Base-by-base conservation (phyloP, 306 rosid genomes). In the Vigna mungo region DNA sequence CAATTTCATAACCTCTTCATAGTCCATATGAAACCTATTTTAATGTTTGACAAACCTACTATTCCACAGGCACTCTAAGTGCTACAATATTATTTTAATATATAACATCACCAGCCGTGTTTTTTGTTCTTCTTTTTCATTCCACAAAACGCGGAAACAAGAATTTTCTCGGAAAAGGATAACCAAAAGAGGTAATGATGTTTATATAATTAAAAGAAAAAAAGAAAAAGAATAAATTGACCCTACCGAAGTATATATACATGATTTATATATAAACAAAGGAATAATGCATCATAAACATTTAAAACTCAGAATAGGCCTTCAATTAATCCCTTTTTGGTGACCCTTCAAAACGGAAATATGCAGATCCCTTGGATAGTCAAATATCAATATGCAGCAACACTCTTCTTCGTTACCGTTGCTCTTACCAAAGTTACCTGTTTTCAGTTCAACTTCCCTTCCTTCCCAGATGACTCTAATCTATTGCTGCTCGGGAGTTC, bases 401-500 rank as follows among this genome's bases (percentile, higher is more conserved):
- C 47, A 30, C 65, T 83, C 64, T 74, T 83, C 53, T 74, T 83
- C 47, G 46, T 16, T 43, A 16, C 51, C 44, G 9, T 37, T 58
- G 1, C 72, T 78, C 72, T 80, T 1, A 47, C 53, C 44, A 67
- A 80, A 62, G 85, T 77, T 48, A n/a, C 13, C 25, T 54, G 74
- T 39, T 68, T 80, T 0, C 6, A 44, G 17, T 86, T 86, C 85
- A 69, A 80, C 44, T 86, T 80, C 55, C n/a, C 83, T 5, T 55
- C 4, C 21, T 86, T 86, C 75, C 65, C 41, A 41, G 0, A 64
- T 71, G 46, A 7, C 1, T 1, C 1, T 3, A 2, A 49, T 0
- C 72, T 80, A 25, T 1, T 37, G 1, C 66, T 73, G 14, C 78
- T 47, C 51, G 0, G 27, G 1, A 18, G 71, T 21, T 83, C 89